Base-by-base conservation (phyloP, 176 grass and related monocot genomes). In the Metroxylon sagu region DNA sequence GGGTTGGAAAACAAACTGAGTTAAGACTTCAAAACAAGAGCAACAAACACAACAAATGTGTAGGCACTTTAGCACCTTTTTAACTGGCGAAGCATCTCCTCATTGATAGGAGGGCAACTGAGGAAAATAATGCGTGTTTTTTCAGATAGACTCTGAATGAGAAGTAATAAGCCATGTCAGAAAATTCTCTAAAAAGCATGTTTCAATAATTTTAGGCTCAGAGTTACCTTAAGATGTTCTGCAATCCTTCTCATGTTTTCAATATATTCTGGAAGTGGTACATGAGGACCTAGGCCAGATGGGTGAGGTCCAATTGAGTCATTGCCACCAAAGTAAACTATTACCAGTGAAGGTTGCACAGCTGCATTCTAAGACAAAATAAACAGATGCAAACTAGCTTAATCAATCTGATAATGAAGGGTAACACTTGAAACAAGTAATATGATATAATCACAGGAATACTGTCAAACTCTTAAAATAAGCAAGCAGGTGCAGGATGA, bases 111-210 rank as follows among this genome's bases (percentile, higher is more conserved):
- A 19, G 73, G 73, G 54, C 52, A 60, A 50, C 23, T 67, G 23
- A 76, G 73, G 62, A 76, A 68, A 60, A 76, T 76, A 49, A 67
- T 51, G 4, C 64, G 53, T 5, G 64, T 76, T 17, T 56, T 68
- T 67, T 68, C 73, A 23, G 73, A 76, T 30, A 76, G 31, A 54
- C 54, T 76, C 62, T 76, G 54, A 18, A 68, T 48, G 43, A 16
- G 29, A 62, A 64, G 23, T 52, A 12, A 43, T 43, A 43, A 12
- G 35, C 12, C 14, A 53, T 39, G 53, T 53, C 26, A 21, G 6
- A 7, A 53, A 14, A 43, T 18, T 15, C 26, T 19, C 50, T 28
- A 48, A 25, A 54, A 10, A 5, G 53, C 25, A 29, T 4, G 18
- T 19, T 63, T 14, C 29, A 16, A 74, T 26, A 21, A 64, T 29